These are phyloP conservation scores for Tetrahymena malaccensis DNA, from an alignment of 73 alveolate genomes.

Conservation along the genomic window DNA sequence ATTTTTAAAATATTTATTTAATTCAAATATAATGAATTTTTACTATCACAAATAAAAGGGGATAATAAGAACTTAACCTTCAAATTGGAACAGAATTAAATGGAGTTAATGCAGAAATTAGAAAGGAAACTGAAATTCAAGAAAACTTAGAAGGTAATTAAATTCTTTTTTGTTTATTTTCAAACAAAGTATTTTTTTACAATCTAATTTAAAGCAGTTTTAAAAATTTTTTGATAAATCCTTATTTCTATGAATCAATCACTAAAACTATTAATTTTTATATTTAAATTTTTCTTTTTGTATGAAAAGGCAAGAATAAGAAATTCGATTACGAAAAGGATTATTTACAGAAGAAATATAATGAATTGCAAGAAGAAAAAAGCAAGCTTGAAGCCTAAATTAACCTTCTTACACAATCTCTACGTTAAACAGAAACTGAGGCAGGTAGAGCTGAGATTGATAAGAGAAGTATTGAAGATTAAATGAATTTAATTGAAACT, in stretches of 20 bases:
- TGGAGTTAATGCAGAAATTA: conserved; percentile 62
- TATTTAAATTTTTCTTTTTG: neutral
- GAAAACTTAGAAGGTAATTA: conserved; percentile 82
- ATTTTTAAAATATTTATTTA: conserved; percentile 15
- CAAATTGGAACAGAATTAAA: conserved; percentile 40
- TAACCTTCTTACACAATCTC: conserved; percentile 69
- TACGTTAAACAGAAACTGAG: conserved; percentile 80
- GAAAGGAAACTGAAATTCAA: conserved; percentile 78
- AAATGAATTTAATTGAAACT: conserved; percentile 81
- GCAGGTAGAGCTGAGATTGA: conserved; percentile 72
- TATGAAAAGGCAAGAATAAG: neutral
- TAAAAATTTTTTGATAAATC: neutral
- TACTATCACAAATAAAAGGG: neutral
- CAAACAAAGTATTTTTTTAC: no score
- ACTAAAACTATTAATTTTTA: conserved; percentile 25
- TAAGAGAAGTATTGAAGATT: conserved; percentile 73
- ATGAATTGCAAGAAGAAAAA: conserved; percentile 73
- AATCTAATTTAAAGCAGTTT: no score
- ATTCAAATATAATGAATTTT: neutral
- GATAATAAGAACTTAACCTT: conserved; percentile 47
- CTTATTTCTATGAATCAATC: conserved; percentile 37
- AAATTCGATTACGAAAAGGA: conserved; percentile 72
- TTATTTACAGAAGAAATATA: conserved; percentile 51
- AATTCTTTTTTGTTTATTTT: no score
- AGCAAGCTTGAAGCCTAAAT: conserved; percentile 72